Percentiles rank a stretch among this genome's conserved stretches.
Evolutionary conservation across 2,329 filamentous ascomycete genomes (phyloP).

Genomic region (Pestalotiopsis sp.): DNA sequence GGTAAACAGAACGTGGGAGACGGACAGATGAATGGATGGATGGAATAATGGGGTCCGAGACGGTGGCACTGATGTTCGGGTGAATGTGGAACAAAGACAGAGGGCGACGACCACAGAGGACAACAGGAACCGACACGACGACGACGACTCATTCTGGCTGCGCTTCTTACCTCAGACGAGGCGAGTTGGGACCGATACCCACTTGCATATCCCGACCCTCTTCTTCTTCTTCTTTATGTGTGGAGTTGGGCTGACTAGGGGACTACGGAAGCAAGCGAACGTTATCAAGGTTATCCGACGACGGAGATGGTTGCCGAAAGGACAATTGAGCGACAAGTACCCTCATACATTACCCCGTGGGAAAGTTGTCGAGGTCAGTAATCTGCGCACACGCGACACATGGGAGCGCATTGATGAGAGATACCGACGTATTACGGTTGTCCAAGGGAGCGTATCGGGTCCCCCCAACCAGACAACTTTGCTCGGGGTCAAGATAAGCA

Average conservation of each 20-base stretch:
- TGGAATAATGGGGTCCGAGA: neutral
- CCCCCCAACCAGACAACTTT: neutral
- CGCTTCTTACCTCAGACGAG: slow-evolving; percentile 6
- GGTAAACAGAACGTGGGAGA: neutral
- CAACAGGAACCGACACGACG: neutral
- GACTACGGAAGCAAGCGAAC: neutral
- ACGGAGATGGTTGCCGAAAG: neutral
- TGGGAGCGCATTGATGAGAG: neutral
- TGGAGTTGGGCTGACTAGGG: neutral
- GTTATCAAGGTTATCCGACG: slow-evolving; percentile 8
- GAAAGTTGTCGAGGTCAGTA: neutral
- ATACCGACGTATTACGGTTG: neutral
- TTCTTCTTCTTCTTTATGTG: neutral
- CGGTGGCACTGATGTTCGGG: neutral
- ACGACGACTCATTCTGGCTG: slow-evolving; percentile 1
- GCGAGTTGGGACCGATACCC: neutral
- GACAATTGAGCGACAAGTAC: neutral
- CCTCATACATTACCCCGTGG: neutral
- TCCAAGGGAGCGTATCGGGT: neutral
- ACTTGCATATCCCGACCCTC: slow-evolving; percentile 1
- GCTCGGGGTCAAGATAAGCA: slow-evolving; percentile 1
- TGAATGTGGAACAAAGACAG: neutral
- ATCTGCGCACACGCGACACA: neutral
- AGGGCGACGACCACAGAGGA: neutral
- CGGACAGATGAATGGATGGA: neutral